These are phyloP conservation scores for Penicillium subrubescens DNA, from an alignment of 495 filamentous ascomycete species.

Conservation along the genomic window DNA sequence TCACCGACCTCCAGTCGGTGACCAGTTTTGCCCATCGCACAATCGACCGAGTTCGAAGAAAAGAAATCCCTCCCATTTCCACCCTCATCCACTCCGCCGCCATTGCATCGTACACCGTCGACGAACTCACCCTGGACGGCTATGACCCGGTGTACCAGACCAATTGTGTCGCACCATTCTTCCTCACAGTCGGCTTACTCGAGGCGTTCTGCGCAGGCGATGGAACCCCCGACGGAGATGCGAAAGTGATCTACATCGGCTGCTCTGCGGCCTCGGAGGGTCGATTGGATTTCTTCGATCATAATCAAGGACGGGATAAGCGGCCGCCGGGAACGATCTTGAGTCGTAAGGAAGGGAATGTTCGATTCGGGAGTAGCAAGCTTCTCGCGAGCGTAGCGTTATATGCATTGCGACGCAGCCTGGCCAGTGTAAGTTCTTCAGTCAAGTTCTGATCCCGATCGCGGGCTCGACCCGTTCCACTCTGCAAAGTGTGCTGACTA, in stretches of 20 bases:
- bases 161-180: constrained; percentile 44
- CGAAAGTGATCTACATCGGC: constrained; percentile 45
- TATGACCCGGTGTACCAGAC: constrained; percentile 47
- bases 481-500: constrained; percentile 3
- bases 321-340: constrained; percentile 29
- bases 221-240: constrained; percentile 36
- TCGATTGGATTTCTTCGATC: constrained; percentile 41
- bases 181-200: constrained; percentile 43
- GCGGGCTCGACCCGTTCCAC: background rate
- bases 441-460: constrained; percentile 5
- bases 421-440: constrained; percentile 36
- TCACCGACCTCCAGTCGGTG: constrained; percentile 39
- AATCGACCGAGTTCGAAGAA: constrained; percentile 39
- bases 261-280: constrained; percentile 41
- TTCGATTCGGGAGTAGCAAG: constrained; percentile 46
- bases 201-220: constrained; percentile 45
- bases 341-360: constrained; percentile 36
- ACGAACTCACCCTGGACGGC: constrained; percentile 40
- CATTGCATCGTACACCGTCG: constrained; percentile 38
- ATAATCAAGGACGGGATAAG: constrained; percentile 18
- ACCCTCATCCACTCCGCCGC: constrained; percentile 44
- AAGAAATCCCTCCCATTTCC: constrained; percentile 42
- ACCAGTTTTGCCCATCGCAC: constrained; percentile 35
- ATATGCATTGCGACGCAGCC: constrained; percentile 46
- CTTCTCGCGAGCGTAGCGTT: constrained; percentile 41